Percentiles rank a stretch among this genome's conserved stretches.
phyloP scores from a whole-genome alignment of 2,329 filamentous ascomycete species.

The Fusarium guadeloupense region DNA sequence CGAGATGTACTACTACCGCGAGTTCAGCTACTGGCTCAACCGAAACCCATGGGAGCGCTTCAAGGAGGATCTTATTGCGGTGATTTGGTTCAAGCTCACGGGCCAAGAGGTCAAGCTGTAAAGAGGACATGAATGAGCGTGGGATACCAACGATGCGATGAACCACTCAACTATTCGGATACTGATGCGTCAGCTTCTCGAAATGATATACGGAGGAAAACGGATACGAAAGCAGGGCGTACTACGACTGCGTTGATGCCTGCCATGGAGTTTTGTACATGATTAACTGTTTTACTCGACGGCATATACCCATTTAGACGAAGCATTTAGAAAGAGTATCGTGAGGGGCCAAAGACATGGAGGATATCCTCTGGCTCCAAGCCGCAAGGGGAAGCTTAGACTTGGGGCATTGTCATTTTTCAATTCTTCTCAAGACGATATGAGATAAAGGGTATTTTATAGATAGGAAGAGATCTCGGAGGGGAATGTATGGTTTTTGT shows the following conservation, averaged over 20 bases:
- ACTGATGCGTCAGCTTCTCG: slow-evolving; percentile 14
- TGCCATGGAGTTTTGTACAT: slow-evolving; percentile 32
- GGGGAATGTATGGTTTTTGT: slow-evolving; percentile 26
- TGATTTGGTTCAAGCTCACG: slow-evolving; percentile 70
- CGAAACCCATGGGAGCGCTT: slow-evolving; percentile 81
- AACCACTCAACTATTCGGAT: slow-evolving; percentile 2
- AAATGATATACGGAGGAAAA: slow-evolving; percentile 26
- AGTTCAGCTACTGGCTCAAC: slow-evolving; percentile 91
- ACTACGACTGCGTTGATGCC: slow-evolving; percentile 14
- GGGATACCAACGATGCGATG: not conserved
- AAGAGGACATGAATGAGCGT: slow-evolving; percentile 17
- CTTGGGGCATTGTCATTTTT: not conserved
- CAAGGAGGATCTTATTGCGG: slow-evolving; percentile 71
- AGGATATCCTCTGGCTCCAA: not conserved
- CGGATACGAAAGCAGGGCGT: slow-evolving; percentile 13
- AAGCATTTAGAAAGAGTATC: slow-evolving; percentile 32
- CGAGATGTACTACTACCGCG: slow-evolving; percentile 95
- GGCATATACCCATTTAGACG: slow-evolving; percentile 39
- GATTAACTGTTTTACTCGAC: slow-evolving; percentile 26
- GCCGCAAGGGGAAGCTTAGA: slow-evolving; percentile 6
- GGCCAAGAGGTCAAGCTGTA: slow-evolving; percentile 68
- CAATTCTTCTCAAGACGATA: slow-evolving; percentile 7
- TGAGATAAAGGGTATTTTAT: slow-evolving; percentile 15
- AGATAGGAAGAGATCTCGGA: slow-evolving; percentile 13
- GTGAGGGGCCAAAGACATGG: slow-evolving; percentile 4